Percentiles rank a stretch among this genome's conserved stretches.
Evolutionary conservation across 345 rosid genomes (phyloP).

Genomic region (Sapria himalayana): DNA sequence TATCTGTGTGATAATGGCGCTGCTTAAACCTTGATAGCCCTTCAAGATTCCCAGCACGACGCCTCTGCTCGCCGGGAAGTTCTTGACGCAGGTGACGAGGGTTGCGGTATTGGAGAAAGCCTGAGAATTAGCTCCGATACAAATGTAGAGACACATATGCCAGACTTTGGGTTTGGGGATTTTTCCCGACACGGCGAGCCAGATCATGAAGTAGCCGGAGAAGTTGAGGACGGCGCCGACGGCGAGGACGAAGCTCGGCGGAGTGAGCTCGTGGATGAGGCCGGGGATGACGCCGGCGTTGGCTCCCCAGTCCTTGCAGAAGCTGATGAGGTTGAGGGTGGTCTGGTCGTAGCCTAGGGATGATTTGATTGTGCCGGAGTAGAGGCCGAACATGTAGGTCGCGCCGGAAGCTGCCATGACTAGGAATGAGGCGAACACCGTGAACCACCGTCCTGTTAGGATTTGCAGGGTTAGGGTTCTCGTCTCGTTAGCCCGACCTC

Average conservation of each 20-base stretch:
- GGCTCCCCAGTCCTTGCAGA: conserved; percentile 8
- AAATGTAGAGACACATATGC: conserved; percentile 9
- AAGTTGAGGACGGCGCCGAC: conserved; percentile 6
- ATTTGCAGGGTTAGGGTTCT: conserved; percentile 1
- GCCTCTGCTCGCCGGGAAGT: conserved; percentile 9
- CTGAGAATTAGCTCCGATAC: conserved; percentile 3
- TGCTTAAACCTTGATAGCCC: conserved; percentile 9
- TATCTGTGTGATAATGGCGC: conserved; percentile 8
- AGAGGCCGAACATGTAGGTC: conserved; percentile 6
- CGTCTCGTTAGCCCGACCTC: neutral
- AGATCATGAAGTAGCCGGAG: conserved; percentile 9
- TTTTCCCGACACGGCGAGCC: conserved; percentile 8
- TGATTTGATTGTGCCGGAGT: conserved; percentile 5
- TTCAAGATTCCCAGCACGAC: conserved; percentile 9
- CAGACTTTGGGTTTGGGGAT: conserved; percentile 1
- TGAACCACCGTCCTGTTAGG: conserved; percentile 6
- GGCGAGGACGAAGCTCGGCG: conserved; percentile 5
- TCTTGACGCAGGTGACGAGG: conserved; percentile 6
- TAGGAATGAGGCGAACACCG: conserved; percentile 5
- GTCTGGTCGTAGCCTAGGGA: conserved; percentile 10
- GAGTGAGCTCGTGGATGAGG: conserved; percentile 4
- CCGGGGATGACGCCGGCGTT: conserved; percentile 5
- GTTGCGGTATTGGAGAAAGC: conserved; percentile 8
- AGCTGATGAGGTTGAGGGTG: conserved; percentile 5
- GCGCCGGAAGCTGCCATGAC: conserved; percentile 7